Base-by-base conservation (phyloP, 1,284 basidiomycete species). In the Ganoderma multipileum region DNA sequence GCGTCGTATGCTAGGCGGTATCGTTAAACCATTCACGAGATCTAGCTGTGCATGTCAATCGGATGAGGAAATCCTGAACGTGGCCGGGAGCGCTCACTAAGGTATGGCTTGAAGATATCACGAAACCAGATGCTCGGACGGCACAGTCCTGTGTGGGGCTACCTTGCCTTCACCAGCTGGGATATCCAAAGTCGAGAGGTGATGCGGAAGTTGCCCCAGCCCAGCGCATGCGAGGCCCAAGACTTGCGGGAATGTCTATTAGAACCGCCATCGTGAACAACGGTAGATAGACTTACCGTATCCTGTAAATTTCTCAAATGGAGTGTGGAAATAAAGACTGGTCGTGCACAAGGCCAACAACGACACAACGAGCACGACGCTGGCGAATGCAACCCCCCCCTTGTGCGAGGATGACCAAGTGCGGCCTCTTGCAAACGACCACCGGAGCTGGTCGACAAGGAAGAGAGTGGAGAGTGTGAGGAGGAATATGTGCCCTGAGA, bases 401-500 rank as follows among this genome's bases (percentile, higher is more conserved):
- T 76, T 81, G 73, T 92, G 89, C 54, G 78, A 64, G 5, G 72
- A 64, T 8, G 85, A 74, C 84, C 85, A 86, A 26, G 61, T 42
- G 4, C 36, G 67, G 2, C 67, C 54, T 18, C 71, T 75, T 65
- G 65, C 77, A 67, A 89, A 81, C 28, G 87, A 87, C 44, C 83
- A 78, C 66, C 83, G 75, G 20, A 97, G 79, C 78, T 96, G 94
- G 76, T 96, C 90, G 1, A 89, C 85, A 50, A 98, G 85, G 77
- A 98, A 91, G 23, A 98, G 83, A 9, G 87, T 83, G n/a, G 91
- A 87, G 82, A 98, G 88, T 1, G 93, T 93, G 73, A 99, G 87
- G 71, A 99, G 87, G 83, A 98, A 99, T 33, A 96, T 87, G 78
- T 99, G 97, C 2, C 97, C 97, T 0, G 95, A 97, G 16, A 99